Conservation (phyloP, 345 rosid genomes). For the Streptanthus diversifolius region DNA sequence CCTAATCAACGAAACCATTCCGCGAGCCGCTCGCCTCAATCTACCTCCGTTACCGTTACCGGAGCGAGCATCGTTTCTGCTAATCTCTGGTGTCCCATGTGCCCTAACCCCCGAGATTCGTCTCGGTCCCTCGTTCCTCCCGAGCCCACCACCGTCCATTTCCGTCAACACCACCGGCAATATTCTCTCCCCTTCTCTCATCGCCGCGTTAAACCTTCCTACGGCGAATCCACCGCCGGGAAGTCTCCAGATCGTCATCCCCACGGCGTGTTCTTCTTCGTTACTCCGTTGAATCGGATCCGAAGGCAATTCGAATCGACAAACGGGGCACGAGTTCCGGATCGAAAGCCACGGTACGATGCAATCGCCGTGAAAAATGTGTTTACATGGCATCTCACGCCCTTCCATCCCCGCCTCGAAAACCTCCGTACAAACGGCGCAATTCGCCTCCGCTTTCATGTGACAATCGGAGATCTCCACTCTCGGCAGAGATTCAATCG, state of each 20-base stretch:
- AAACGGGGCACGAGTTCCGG: conserved; percentile 73
- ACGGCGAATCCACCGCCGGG: conserved; percentile 89
- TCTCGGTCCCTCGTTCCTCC: conserved; percentile 40
- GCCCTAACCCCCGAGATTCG: conserved; percentile 48
- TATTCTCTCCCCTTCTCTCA: conserved; percentile 38
- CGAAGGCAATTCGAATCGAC: conserved; percentile 59
- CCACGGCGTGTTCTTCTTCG: conserved; percentile 37
- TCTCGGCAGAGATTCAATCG: conserved; percentile 56
- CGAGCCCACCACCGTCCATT: conserved; percentile 61
- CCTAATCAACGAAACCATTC: conserved; percentile 54
- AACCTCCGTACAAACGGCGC: conserved; percentile 71
- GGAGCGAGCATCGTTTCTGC: conserved; percentile 35
- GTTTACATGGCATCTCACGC: conserved; percentile 80
- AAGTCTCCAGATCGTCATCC: conserved; percentile 74
- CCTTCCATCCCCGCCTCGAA: conserved; percentile 58
- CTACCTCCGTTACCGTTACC: conserved; percentile 41
- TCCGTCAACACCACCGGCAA: conserved; percentile 64
- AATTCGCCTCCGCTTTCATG: conserved; percentile 45
- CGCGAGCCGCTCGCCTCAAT: conserved; percentile 55
- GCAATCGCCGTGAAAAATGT: conserved; percentile 66
- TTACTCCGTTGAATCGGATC: conserved; percentile 27
- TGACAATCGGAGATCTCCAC: conserved; percentile 47
- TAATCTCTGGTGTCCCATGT: conserved; percentile 11
- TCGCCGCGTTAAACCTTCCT: conserved; percentile 58
- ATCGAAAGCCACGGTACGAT: conserved; percentile 68